A percentile compares a stretch with the other conserved stretches of the same genome.
Conservation (phyloP, 2,329 filamentous ascomycete species). For the Coniochaeta hoffmannii region DNA sequence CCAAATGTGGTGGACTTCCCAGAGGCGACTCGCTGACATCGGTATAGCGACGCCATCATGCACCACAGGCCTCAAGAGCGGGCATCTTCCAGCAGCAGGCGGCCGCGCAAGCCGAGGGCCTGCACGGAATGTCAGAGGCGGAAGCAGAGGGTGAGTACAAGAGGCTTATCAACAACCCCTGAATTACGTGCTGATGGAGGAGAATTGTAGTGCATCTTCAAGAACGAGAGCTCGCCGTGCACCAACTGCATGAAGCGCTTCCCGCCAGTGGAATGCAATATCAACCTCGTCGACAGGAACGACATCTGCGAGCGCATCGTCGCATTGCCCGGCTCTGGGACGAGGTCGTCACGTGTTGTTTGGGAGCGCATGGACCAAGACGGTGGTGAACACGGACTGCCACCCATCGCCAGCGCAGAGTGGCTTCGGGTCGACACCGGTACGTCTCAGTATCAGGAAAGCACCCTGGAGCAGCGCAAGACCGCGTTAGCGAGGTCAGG, state of each 20-base stretch:
- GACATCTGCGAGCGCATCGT: background rate
- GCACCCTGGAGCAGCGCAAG: background rate
- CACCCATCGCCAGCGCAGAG: background rate
- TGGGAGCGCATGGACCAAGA: background rate
- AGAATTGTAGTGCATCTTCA: background rate
- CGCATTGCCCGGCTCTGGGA: background rate
- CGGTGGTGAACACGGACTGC: background rate
- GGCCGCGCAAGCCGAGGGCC: background rate
- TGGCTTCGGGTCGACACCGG: background rate
- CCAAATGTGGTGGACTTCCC: background rate
- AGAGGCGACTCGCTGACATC: background rate
- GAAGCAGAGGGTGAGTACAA: background rate
- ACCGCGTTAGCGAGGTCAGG: background rate
- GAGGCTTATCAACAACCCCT: background rate
- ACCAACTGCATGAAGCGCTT: constrained; percentile 1
- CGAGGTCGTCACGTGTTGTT: background rate
- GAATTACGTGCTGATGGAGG: background rate
- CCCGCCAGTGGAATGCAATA: background rate
- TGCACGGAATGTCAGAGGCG: constrained; percentile 2
- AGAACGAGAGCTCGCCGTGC: background rate
- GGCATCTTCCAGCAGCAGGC: background rate
- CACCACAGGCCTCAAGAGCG: background rate
- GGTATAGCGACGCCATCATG: background rate
- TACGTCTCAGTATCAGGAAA: background rate
- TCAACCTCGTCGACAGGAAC: background rate